Evolutionary conservation across 352 stramenopile species (phyloP).

Genomic region (Globisporangium nodosum): DNA sequence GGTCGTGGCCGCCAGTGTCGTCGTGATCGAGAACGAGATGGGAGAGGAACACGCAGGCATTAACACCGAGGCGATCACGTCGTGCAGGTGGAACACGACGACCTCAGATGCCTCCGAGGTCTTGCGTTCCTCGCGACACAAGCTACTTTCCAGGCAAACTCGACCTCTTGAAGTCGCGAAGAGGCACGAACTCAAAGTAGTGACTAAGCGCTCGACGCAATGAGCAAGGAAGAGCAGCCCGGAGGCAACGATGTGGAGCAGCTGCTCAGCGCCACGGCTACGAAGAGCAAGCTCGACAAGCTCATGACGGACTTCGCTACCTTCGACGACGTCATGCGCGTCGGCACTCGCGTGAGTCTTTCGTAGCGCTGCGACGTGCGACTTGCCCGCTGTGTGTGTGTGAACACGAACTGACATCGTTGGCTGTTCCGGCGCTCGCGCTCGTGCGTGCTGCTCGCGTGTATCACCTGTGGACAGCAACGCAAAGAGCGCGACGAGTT

Average conservation of each 20-base stretch:
- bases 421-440: too few relatives aligned
- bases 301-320: constrained; percentile 83
- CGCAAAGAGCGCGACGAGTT: constrained; percentile 92
- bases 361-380: not conserved
- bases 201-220: not conserved
- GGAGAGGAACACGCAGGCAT: not conserved
- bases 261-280: constrained; percentile 61
- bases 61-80: not conserved
- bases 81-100: too few relatives aligned
- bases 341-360: constrained; percentile 56
- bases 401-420: too few relatives aligned
- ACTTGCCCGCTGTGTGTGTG: not conserved
- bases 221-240: constrained; percentile 4
- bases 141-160: too few relatives aligned
- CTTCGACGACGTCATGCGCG: constrained; percentile 86
- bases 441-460: not conserved
- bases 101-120: not conserved
- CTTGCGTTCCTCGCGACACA: not conserved
- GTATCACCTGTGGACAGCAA: constrained; percentile 28
- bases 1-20: not conserved
- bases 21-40: not conserved
- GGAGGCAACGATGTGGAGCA: constrained; percentile 7
- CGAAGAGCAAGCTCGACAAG: constrained; percentile 75
- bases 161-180: not conserved
- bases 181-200: not conserved